Conservation (phyloP, 192 early-diverging fungal species). For the Coemansia sp. region DNA sequence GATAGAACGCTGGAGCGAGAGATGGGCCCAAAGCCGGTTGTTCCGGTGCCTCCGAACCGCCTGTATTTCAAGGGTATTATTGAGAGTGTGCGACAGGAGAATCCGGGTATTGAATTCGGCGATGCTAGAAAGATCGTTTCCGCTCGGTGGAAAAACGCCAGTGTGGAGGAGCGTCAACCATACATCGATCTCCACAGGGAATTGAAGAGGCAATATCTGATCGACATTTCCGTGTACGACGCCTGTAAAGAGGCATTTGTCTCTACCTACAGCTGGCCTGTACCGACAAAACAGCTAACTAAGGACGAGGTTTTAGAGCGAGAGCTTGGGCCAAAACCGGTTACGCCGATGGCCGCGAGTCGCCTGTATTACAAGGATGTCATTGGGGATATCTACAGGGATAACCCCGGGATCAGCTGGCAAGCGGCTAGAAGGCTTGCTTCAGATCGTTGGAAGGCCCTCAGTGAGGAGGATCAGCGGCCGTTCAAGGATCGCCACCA, state of each 20-base stretch:
- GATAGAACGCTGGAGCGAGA: not conserved
- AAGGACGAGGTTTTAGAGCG: not conserved
- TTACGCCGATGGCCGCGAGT: not conserved
- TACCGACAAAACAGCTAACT: not conserved
- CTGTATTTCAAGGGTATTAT: not conserved
- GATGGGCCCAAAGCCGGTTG: not conserved
- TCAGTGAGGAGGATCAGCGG: not conserved
- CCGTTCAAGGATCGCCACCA: not conserved
- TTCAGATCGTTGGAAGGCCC: not conserved
- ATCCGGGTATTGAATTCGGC: not conserved
- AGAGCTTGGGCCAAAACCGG: not conserved
- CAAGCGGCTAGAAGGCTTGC: not conserved
- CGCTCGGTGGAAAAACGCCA: not conserved
- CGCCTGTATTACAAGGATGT: not conserved
- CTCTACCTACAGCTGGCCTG: not conserved
- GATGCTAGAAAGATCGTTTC: not conserved
- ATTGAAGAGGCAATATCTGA: not conserved
- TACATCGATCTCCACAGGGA: not conserved
- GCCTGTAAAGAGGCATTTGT: not conserved
- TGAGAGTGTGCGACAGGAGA: not conserved
- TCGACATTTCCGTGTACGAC: not conserved
- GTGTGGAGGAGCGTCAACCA: not conserved
- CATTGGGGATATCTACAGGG: not conserved
- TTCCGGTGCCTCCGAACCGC: not conserved
- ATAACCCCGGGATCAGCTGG: not conserved